Conservation (phyloP, 371 early-diverging fungal species). For the Neoconidiobolus thromboides region DNA sequence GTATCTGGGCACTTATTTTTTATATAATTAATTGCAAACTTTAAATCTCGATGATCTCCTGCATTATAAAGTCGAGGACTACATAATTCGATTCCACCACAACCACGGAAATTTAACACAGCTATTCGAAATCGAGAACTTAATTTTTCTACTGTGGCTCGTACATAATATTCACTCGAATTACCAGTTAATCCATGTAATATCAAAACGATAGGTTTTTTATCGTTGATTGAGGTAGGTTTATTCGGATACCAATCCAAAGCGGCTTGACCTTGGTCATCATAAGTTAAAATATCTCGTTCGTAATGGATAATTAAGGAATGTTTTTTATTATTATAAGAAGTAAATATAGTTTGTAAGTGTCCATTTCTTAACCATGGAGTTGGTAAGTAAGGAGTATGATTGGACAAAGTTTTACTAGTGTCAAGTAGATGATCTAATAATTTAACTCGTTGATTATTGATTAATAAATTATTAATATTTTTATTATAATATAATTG, state of each 20-base stretch:
- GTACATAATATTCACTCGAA: slow-evolving; percentile 3
- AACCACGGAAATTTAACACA: slow-evolving; percentile 78
- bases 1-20: slow-evolving; percentile 31
- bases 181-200: slow-evolving; percentile 86
- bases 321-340: slow-evolving; percentile 17
- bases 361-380: slow-evolving; percentile 36
- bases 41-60: slow-evolving; percentile 63
- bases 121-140: slow-evolving; percentile 35
- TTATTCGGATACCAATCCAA: slow-evolving; percentile 65
- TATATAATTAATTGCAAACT: slow-evolving; percentile 33
- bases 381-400: slow-evolving; percentile 18
- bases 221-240: slow-evolving; percentile 19
- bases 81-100: slow-evolving; percentile 49
- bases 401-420: neutral
- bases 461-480: too few species aligned
- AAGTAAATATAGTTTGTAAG: slow-evolving; percentile 38
- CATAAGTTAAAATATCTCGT: slow-evolving; percentile 13
- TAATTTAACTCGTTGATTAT: neutral
- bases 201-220: slow-evolving; percentile 26
- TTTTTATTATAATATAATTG: too few species aligned
- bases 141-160: slow-evolving; percentile 16
- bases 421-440: too few species aligned
- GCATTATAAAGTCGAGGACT: slow-evolving; percentile 68
- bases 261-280: slow-evolving; percentile 68
- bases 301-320: slow-evolving; percentile 24